Evolutionary conservation across 1,139 yeast genomes (phyloP), one percentile per base, ranked within the genome.

Genomic region (Debaryomyces udenii): DNA sequence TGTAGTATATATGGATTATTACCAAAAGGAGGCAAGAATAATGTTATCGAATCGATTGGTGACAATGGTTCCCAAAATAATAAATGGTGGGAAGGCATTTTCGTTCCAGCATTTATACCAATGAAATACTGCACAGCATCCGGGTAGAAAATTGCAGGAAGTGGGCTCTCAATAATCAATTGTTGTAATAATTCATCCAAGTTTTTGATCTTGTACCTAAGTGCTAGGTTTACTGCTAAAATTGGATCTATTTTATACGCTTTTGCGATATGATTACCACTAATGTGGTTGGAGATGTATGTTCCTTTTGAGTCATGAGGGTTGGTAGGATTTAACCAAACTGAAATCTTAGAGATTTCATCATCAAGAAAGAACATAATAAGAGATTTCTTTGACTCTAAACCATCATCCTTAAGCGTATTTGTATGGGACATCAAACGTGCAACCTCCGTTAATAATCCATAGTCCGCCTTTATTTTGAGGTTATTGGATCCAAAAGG

Each of bases 401-500:
- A 59, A 14, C 34, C 35, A 9, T 53, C 58, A 22, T 45, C 47
- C 9, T 51, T 60, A 43, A 52, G 66, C 28, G 59, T 58, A 39
- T 51, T 64, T 9, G 39, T 48, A 37, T 50, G 46, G 1, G 61
- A 46, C 45, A 66, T 56, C 39, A 67, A 52, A 31, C 59, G 55
- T 5, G 81, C 80, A 13, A 83, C 74, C 22, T 77, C 80, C 35
- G 70, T 66, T 51, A 91, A 68, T 38, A 84, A 63, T 5, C 76
- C 70, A 50, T 77, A 74, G 54, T 90, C 96, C 3, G 90, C 80
- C 50, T 81, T 81, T 36, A 84, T 80, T 56, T 83, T 82, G 49
- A 88, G 65, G 35, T 78, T 72, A 58, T 91, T 89, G 9, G 91
- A 85, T 1, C 98, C 98, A 65, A 76, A 90, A 7, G 99, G 96